A percentile compares a stretch with the other conserved stretches of the same genome.
Conservation (phyloP, 768 basidiomycete species). For the Mycena maculata region DNA sequence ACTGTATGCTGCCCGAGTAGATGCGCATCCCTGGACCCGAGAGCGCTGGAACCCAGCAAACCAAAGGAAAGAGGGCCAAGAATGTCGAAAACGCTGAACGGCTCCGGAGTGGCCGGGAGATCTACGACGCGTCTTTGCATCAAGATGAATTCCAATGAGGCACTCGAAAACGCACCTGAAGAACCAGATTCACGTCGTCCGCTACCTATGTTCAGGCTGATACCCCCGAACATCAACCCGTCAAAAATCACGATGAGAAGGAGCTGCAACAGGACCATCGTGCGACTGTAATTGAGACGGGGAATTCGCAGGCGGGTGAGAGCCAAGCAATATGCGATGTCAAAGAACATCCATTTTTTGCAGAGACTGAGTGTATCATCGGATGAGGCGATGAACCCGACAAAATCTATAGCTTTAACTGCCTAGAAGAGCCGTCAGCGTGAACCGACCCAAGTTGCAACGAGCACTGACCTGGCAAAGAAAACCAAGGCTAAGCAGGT, state of each 20-base stretch:
- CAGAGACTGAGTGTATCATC: slow-evolving; percentile 57
- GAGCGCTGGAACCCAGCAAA: slow-evolving; percentile 55
- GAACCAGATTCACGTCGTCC: slow-evolving; percentile 15
- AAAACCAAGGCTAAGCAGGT: slow-evolving; percentile 79
- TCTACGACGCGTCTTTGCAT: slow-evolving; percentile 37
- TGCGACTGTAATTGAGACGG: slow-evolving; percentile 72
- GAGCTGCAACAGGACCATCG: slow-evolving; percentile 73
- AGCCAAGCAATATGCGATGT: slow-evolving; percentile 67
- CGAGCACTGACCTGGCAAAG: slow-evolving; percentile 73
- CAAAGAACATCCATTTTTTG: slow-evolving; percentile 80
- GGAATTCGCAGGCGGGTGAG: slow-evolving; percentile 80
- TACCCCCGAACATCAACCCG: slow-evolving; percentile 77
- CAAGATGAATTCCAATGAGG: slow-evolving; percentile 38
- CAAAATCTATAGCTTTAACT: slow-evolving; percentile 79
- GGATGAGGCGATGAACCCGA: slow-evolving; percentile 64
- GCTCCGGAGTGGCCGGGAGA: slow-evolving; percentile 53
- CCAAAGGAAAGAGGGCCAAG: slow-evolving; percentile 64
- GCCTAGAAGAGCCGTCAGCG: slow-evolving; percentile 56
- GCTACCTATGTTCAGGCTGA: slow-evolving; percentile 64
- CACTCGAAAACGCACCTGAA: slow-evolving; percentile 44
- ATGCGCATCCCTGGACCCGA: slow-evolving; percentile 62
- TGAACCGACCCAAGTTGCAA: neutral
- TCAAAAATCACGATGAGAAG: slow-evolving; percentile 70
- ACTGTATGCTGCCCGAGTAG: slow-evolving; percentile 91
- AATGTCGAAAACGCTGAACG: slow-evolving; percentile 61